phyloP scores from a whole-genome alignment of 2,329 filamentous ascomycete genomes.

The Byssothecium circinans region DNA sequence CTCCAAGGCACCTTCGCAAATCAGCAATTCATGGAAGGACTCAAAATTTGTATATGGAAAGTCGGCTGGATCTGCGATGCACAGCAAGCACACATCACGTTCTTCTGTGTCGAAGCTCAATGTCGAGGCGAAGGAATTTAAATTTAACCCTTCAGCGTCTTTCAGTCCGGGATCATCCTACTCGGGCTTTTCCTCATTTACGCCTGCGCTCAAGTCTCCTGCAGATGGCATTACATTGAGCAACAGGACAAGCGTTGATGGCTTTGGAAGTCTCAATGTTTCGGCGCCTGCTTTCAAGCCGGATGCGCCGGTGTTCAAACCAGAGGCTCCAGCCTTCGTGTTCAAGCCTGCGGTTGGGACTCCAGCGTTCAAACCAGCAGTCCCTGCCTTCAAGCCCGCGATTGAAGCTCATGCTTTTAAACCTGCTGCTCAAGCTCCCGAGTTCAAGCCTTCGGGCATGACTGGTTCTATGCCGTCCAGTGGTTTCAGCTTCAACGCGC shows the following conservation, averaged over 20 bases:
- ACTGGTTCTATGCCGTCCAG: constrained; percentile 44
- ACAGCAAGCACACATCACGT: constrained; percentile 66
- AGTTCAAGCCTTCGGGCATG: constrained; percentile 48
- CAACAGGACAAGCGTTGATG: constrained; percentile 40
- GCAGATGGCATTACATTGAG: constrained; percentile 53
- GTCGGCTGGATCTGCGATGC: constrained; percentile 29
- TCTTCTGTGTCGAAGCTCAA: constrained; percentile 78
- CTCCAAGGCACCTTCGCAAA: constrained; percentile 40
- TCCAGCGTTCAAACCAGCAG: constrained; percentile 70
- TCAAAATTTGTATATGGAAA: constrained; percentile 39
- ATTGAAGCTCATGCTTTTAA: constrained; percentile 23
- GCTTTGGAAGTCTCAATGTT: constrained; percentile 62
- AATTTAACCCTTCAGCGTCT: constrained; percentile 64
- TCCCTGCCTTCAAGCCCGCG: constrained; percentile 65
- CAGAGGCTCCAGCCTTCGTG: constrained; percentile 59
- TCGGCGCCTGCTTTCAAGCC: constrained; percentile 73
- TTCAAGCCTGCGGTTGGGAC: constrained; percentile 74
- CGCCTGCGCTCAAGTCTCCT: constrained; percentile 46
- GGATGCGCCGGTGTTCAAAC: constrained; percentile 76
- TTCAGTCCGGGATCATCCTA: constrained; percentile 53
- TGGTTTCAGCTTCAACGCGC: constrained; percentile 65
- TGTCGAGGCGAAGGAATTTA: constrained; percentile 84
- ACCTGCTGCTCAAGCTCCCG: constrained; percentile 28
- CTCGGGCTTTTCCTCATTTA: constrained; percentile 44
- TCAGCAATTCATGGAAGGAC: constrained; percentile 42